These are phyloP conservation scores for Yamadazyma atlantica DNA, from an alignment of 1,139 yeast genomes.

Conservation along the genomic window DNA sequence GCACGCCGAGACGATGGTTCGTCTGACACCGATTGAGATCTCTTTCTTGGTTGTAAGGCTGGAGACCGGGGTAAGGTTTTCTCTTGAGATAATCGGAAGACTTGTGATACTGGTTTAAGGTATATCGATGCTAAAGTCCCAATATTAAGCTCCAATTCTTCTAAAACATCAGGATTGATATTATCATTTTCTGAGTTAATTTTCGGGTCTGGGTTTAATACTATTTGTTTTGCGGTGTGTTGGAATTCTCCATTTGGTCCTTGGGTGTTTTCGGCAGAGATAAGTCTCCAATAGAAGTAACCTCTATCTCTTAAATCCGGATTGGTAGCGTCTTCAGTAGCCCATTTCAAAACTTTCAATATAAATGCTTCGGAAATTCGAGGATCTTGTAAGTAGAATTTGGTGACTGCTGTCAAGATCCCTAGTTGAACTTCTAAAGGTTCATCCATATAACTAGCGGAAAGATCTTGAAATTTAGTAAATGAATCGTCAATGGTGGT, in stretches of 20 bases:
- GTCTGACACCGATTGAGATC: constrained; percentile 6
- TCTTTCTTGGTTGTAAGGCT: constrained; percentile 46
- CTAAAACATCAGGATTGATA: constrained; percentile 67
- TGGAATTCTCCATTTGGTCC: constrained; percentile 30
- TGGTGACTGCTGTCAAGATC: constrained; percentile 71
- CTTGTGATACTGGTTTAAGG: constrained; percentile 76
- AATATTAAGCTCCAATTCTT: constrained; percentile 78
- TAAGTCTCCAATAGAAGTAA: constrained; percentile 78
- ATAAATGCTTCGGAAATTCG: constrained; percentile 56
- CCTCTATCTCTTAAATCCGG: constrained; percentile 91
- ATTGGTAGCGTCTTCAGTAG: constrained; percentile 70
- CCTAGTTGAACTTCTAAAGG: constrained; percentile 73
- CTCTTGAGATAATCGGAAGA: constrained; percentile 66
- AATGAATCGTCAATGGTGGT: constrained; percentile 42
- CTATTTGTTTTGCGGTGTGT: constrained; percentile 50
- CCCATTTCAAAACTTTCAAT: constrained; percentile 59
- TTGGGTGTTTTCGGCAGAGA: constrained; percentile 47
- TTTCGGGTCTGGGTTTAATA: constrained; percentile 60
- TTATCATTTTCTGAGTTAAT: constrained; percentile 70
- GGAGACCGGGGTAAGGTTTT: constrained; percentile 60
- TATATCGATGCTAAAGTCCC: constrained; percentile 85
- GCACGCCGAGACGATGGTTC: constrained; percentile 8
- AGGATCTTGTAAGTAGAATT: constrained; percentile 61
- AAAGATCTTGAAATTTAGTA: constrained; percentile 21
- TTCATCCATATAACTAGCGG: constrained; percentile 57